Evolutionary conservation across 257 asterid genomes (phyloP).

Genomic region (Fraxinus americana): DNA sequence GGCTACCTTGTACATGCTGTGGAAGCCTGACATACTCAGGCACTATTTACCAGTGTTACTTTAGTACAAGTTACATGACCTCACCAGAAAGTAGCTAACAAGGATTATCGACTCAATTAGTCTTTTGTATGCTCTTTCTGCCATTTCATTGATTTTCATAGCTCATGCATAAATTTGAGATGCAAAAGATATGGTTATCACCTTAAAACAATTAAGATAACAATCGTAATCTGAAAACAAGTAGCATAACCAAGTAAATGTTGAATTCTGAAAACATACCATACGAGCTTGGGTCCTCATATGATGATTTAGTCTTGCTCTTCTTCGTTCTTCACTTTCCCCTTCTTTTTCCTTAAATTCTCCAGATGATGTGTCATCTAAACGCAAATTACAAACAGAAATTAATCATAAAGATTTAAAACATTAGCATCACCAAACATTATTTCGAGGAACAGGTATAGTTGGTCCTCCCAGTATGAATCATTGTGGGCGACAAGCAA

Average conservation of each 20-base stretch:
- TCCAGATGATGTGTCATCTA: conserved; percentile 69
- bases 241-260: background rate
- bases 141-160: conserved; percentile 16
- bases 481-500: background rate
- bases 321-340: conserved; percentile 79
- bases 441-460: background rate
- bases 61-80: background rate
- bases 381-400: conserved; percentile 23
- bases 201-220: background rate
- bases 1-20: no score
- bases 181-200: conserved; percentile 2
- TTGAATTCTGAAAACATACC: conserved; percentile 44
- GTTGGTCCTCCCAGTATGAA: background rate
- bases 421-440: background rate
- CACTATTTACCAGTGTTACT: background rate
- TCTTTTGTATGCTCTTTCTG: background rate
- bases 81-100: conserved; percentile 18
- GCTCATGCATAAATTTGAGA: conserved; percentile 1
- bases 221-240: background rate
- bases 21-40: background rate
- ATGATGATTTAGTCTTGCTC: conserved; percentile 65
- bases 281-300: conserved; percentile 70
- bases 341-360: conserved; percentile 73
- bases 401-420: conserved; percentile 1
- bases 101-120: background rate